Evolutionary conservation across 208 protist genomes (phyloP), one percentile per base, ranked within the genome.

Genomic region (Blastocrithidia nonstop): DNA sequence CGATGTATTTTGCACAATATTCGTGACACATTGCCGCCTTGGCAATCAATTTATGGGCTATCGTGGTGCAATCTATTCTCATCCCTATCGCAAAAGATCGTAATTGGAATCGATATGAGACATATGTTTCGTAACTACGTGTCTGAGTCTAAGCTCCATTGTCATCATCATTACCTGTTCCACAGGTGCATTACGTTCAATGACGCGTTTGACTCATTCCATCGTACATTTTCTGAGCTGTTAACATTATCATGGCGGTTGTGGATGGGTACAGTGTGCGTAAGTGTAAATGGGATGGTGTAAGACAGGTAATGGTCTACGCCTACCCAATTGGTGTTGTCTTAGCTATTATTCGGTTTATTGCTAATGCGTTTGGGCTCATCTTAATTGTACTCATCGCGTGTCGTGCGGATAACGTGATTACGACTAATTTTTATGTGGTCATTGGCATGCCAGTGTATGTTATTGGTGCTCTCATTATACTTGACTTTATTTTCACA

Each of bases 131-230:
- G n/a, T n/a, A n/a, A n/a, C n/a, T n/a, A n/a, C n/a, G n/a, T n/a
- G n/a, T n/a, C n/a, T n/a, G n/a, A n/a, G n/a, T n/a, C n/a, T n/a
- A n/a, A n/a, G n/a, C n/a, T n/a, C n/a, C n/a, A n/a, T n/a, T n/a
- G n/a, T n/a, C n/a, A n/a, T n/a, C n/a, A n/a, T n/a, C n/a, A n/a
- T n/a, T n/a, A n/a, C n/a, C n/a, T n/a, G n/a, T n/a, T n/a, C n/a
- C n/a, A n/a, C n/a, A n/a, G 16, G 61, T 45, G 8, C 54, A 77
- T 44, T 75, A 49, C 45, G 28, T 71, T 21, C 44, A 66, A 42
- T 88, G 78, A 74, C 66, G 70, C 25, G 48, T 71, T n/a, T 69
- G 53, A 50, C 61, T 88, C 22, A 72, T 65, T 19, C 78, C 78
- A 17, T 53, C 65, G 28, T 88, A 88, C 48, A 45, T 83, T 24